Conservation (phyloP, 306 rosid genomes). For the Trichosanthes truncata region DNA sequence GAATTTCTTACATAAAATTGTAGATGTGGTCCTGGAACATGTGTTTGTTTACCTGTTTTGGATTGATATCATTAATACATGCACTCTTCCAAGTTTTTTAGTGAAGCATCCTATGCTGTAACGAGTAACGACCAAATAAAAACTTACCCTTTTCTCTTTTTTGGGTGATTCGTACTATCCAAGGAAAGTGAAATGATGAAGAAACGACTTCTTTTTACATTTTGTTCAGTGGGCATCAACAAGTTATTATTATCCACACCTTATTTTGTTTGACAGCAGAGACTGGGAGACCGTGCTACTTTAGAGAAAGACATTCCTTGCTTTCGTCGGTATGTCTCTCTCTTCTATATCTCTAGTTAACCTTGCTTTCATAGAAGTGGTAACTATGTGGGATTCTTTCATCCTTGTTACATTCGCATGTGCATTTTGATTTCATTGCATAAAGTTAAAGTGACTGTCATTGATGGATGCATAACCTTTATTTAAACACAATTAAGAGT, state of each 20-base stretch:
- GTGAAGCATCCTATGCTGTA: slow-evolving; percentile 4
- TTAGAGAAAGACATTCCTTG: slow-evolving; percentile 7
- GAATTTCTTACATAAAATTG: not conserved
- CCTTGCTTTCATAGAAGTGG: not conserved
- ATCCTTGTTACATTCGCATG: not conserved
- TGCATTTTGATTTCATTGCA: not conserved
- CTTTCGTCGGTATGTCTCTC: not conserved
- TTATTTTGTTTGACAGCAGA: not conserved
- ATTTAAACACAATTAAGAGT: not conserved
- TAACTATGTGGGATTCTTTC: not conserved
- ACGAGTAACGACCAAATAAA: not conserved
- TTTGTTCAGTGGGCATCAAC: not conserved
- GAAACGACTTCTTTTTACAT: not conserved
- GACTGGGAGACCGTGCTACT: slow-evolving; percentile 4
- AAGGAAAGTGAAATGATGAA: slow-evolving; percentile 10
- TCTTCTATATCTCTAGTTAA: not conserved
- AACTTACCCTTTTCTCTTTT: not conserved
- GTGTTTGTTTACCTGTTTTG: not conserved
- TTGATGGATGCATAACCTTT: not conserved
- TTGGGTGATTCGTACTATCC: slow-evolving; percentile 6
- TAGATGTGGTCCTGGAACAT: not conserved
- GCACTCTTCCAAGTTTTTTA: not conserved
- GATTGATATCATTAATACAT: not conserved
- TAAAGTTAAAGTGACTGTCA: slow-evolving; percentile 1
- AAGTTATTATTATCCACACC: not conserved